These are phyloP conservation scores for Colletotrichum acutatum DNA, from an alignment of 2,329 filamentous ascomycete species.

Conservation along the genomic window DNA sequence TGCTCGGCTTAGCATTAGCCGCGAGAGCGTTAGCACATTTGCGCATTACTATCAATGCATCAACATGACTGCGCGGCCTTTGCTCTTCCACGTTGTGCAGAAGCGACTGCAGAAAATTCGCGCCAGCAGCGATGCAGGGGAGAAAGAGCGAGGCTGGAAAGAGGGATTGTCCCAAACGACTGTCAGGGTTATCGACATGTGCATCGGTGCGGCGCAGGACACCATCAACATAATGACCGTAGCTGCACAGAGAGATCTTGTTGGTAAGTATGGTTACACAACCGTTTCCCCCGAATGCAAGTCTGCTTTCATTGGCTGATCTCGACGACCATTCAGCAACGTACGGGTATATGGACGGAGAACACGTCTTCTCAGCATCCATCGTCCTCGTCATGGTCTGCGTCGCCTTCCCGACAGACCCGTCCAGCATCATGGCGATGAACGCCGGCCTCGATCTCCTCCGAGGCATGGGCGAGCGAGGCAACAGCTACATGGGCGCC, in stretches of 20 bases:
- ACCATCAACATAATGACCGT: slow-evolving; percentile 41
- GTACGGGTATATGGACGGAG: slow-evolving; percentile 47
- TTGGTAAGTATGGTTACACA: slow-evolving; percentile 49
- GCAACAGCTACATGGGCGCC: slow-evolving; percentile 59
- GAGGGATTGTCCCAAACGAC: slow-evolving; percentile 45
- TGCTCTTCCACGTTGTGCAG: slow-evolving; percentile 45
- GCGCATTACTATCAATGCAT: slow-evolving; percentile 49
- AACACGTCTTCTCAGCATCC: slow-evolving; percentile 46
- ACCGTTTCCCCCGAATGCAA: slow-evolving; percentile 31
- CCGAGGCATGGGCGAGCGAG: slow-evolving; percentile 61
- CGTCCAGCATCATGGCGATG: slow-evolving; percentile 55
- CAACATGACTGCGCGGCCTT: slow-evolving; percentile 46
- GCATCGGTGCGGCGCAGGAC: slow-evolving; percentile 44
- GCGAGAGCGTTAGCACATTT: slow-evolving; percentile 56
- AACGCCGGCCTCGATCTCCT: slow-evolving; percentile 58
- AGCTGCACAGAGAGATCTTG: slow-evolving; percentile 49
- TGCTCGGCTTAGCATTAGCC: slow-evolving; percentile 54
- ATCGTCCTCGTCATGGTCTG: slow-evolving; percentile 46
- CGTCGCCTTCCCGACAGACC: slow-evolving; percentile 59
- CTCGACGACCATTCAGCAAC: slow-evolving; percentile 38
- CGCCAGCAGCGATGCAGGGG: slow-evolving; percentile 21
- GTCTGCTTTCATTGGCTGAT: slow-evolving; percentile 22
- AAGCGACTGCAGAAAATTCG: slow-evolving; percentile 36
- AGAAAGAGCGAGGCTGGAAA: slow-evolving; percentile 31
- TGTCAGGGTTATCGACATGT: slow-evolving; percentile 45